Percentiles rank a stretch among this genome's conserved stretches.
Conservation (phyloP, 2,329 filamentous ascomycete species). For the Graphilbum ipis-grandicollis region DNA sequence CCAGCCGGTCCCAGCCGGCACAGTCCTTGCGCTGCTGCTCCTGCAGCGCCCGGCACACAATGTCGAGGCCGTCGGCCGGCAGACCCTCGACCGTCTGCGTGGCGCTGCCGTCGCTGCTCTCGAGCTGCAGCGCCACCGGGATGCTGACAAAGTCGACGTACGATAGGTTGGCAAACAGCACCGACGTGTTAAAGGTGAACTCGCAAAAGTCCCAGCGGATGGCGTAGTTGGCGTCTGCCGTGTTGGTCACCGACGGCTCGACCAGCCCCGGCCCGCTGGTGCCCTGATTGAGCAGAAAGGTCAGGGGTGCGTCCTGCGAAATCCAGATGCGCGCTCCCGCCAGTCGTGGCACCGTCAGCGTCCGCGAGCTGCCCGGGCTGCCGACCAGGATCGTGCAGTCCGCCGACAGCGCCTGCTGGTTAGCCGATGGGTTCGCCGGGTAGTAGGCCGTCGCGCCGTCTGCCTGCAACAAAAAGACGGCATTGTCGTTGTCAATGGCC, state of each 20-base stretch:
- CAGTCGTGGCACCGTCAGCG: slow-evolving; percentile 49
- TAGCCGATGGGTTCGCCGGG: slow-evolving; percentile 37
- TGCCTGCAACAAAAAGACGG: slow-evolving; percentile 42
- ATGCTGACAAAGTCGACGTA: slow-evolving; percentile 61
- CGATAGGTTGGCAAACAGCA: slow-evolving; percentile 52
- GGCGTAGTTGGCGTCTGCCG: slow-evolving; percentile 42
- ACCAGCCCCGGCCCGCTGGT: slow-evolving; percentile 45
- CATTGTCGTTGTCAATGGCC: slow-evolving; percentile 40
- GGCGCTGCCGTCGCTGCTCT: slow-evolving; percentile 23
- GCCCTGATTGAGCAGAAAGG: slow-evolving; percentile 49
- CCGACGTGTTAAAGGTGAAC: slow-evolving; percentile 43
- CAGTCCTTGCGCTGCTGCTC: slow-evolving; percentile 27
- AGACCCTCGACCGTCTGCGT: slow-evolving; percentile 31
- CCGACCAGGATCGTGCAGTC: slow-evolving; percentile 50
- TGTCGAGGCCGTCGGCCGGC: slow-evolving; percentile 25
- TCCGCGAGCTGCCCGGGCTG: slow-evolving; percentile 37
- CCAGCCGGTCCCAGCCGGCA: slow-evolving; percentile 32
- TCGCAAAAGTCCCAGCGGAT: slow-evolving; percentile 51
- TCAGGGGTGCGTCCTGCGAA: slow-evolving; percentile 39
- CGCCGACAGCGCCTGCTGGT: slow-evolving; percentile 30
- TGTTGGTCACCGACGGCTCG: slow-evolving; percentile 56
- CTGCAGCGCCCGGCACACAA: slow-evolving; percentile 25
- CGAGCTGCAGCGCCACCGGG: slow-evolving; percentile 40
- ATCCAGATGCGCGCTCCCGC: slow-evolving; percentile 61
- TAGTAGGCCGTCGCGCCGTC: slow-evolving; percentile 51